A percentile compares a stretch with the other conserved stretches of the same genome.
These are phyloP conservation scores for Blepharisma stoltei DNA, from an alignment of 73 alveolate species.

Conservation along the genomic window DNA sequence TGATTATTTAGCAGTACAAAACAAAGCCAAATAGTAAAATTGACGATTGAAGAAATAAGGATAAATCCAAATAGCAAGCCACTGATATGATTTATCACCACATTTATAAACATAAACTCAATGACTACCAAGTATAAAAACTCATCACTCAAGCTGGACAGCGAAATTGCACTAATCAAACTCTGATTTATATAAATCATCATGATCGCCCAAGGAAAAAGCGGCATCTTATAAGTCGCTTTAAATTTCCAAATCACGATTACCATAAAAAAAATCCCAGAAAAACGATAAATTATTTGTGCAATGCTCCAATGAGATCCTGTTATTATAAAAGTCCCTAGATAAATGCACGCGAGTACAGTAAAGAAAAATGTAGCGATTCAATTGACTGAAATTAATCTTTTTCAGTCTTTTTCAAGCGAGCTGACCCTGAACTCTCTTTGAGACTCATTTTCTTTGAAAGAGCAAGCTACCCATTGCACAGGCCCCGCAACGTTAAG, in stretches of 20 bases:
- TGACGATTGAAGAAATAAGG: neutral
- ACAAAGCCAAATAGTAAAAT: neutral
- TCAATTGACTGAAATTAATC: neutral
- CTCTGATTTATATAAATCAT: neutral
- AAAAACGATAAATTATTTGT: neutral
- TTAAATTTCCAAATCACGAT: neutral
- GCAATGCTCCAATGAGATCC: neutral
- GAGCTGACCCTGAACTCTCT: constrained; percentile 3
- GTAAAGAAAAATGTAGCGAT: neutral
- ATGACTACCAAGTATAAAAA: neutral
- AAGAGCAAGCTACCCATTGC: constrained; percentile 18
- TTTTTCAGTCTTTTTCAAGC: constrained; percentile 14
- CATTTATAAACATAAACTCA: constrained; percentile 27
- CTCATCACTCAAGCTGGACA: neutral
- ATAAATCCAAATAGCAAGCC: neutral
- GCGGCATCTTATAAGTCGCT: neutral
- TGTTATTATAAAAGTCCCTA: neutral
- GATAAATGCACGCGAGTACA: neutral
- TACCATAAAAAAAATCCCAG: neutral
- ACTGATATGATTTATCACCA: neutral
- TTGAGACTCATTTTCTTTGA: constrained; percentile 11
- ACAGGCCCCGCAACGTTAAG: constrained; percentile 21
- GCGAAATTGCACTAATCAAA: neutral
- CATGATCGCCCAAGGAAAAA: constrained; percentile 18
- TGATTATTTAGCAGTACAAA: neutral